A percentile compares a stretch with the other conserved stretches of the same genome.
Conservation (phyloP, 371 early-diverging fungal species). For the Mucor velutinosus region DNA sequence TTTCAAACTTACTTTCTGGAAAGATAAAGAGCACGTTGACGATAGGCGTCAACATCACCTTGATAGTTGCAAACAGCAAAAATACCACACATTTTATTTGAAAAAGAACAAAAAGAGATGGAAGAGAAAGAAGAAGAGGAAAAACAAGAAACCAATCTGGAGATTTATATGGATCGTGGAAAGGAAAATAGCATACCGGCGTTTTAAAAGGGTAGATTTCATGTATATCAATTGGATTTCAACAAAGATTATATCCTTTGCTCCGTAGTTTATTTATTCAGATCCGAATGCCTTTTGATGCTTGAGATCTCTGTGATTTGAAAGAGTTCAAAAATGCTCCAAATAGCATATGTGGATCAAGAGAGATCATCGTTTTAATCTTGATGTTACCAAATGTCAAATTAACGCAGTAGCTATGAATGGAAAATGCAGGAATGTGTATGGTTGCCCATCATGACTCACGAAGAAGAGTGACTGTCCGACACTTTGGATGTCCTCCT, state of each 20-base stretch:
- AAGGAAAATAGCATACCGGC: background rate
- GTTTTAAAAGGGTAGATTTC: background rate
- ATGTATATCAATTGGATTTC: background rate
- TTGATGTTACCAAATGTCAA: constrained; percentile 3
- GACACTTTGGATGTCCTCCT: background rate
- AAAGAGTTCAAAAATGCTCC: background rate
- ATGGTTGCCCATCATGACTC: constrained; percentile 9
- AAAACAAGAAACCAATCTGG: constrained; percentile 1
- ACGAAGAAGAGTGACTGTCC: background rate
- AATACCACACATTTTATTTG: constrained; percentile 86
- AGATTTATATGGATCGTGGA: background rate
- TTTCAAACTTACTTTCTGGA: constrained; percentile 76
- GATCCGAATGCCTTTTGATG: background rate
- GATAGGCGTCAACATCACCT: constrained; percentile 75
- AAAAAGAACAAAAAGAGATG: background rate
- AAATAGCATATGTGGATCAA: background rate
- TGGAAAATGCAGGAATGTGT: background rate
- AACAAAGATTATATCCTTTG: background rate
- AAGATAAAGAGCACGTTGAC: constrained; percentile 81
- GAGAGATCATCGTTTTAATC: background rate
- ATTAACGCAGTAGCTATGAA: background rate
- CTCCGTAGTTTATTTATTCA: background rate
- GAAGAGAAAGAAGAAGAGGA: background rate
- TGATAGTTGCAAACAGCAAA: constrained; percentile 89
- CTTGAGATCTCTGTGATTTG: background rate